Evolutionary conservation across 768 basidiomycete genomes (phyloP).

Genomic region (Phanerochaete carnosa): DNA sequence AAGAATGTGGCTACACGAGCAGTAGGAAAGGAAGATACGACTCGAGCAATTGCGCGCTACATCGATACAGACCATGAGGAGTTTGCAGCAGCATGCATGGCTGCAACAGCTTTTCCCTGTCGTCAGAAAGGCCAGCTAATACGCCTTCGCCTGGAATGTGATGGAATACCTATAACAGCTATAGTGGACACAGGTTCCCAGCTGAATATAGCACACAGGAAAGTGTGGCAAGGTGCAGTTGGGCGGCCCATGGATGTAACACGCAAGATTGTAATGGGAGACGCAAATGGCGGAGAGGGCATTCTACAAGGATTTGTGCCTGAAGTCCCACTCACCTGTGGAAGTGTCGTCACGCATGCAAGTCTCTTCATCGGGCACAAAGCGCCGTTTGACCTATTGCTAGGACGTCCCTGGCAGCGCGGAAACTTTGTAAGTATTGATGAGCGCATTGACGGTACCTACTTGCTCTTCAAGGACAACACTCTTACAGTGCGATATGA

Average conservation of each 20-base stretch:
- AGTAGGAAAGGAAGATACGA: neutral
- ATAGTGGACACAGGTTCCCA: neutral
- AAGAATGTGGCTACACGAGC: neutral
- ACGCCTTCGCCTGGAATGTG: neutral
- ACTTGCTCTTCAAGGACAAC: constrained; percentile 1
- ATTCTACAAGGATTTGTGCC: constrained; percentile 19
- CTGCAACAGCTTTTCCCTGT: neutral
- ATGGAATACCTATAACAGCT: neutral
- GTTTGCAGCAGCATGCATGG: no score
- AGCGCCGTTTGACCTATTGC: constrained; percentile 16
- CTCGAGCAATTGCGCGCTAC: no score
- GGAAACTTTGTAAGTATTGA: constrained; percentile 22
- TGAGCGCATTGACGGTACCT: constrained; percentile 19
- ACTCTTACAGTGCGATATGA: neutral
- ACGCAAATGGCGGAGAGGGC: constrained; percentile 28
- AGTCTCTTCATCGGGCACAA: constrained; percentile 22
- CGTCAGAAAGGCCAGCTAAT: neutral
- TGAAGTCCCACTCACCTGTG: constrained; percentile 20
- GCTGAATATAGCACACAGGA: neutral
- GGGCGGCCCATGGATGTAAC: constrained; percentile 4
- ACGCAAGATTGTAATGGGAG: constrained; percentile 10
- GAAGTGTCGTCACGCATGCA: constrained; percentile 17
- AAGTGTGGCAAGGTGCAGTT: neutral
- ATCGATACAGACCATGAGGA: no score
- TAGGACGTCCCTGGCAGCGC: constrained; percentile 22